phyloP scores from a whole-genome alignment of 768 basidiomycete species.

The Botryobasidium botryosum region DNA sequence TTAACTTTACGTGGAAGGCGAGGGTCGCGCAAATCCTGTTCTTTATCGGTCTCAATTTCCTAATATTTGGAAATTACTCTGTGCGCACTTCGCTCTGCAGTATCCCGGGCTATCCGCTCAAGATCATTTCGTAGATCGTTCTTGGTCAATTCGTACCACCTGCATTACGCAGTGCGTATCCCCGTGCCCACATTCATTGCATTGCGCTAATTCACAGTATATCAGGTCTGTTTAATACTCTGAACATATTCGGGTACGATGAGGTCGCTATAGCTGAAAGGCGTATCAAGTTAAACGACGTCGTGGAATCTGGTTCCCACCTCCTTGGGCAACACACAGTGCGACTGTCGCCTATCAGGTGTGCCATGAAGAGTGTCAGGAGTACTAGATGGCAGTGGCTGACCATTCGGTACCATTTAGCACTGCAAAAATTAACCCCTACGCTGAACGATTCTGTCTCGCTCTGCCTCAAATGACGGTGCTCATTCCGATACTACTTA shows the following conservation, averaged over 20 bases:
- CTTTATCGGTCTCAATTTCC: conserved; percentile 16
- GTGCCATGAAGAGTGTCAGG: conserved; percentile 1
- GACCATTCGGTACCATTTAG: conserved; percentile 21
- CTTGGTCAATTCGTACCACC: not conserved
- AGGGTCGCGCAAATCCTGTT: conserved; percentile 14
- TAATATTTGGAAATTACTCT: conserved; percentile 18
- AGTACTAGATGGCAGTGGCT: not conserved
- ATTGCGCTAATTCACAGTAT: conserved; percentile 2
- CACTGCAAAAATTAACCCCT: conserved; percentile 78
- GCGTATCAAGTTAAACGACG: conserved; percentile 18
- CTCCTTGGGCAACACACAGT: conserved; percentile 71
- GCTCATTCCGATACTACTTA: conserved; percentile 70
- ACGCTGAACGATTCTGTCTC: conserved; percentile 56
- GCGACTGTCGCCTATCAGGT: conserved; percentile 74
- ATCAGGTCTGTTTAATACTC: conserved; percentile 1
- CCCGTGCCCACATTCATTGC: not conserved
- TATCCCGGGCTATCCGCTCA: conserved; percentile 14
- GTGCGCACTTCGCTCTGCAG: conserved; percentile 11
- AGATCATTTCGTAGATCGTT: conserved; percentile 9
- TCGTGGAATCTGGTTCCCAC: conserved; percentile 18
- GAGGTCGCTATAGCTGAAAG: conserved; percentile 14
- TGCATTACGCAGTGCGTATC: not conserved
- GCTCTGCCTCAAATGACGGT: conserved; percentile 34
- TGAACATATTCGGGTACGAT: conserved; percentile 11
- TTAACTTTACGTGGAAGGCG: conserved; percentile 17